Evolutionary conservation across 257 asterid genomes (phyloP).

Genomic region (Echium plantagineum): DNA sequence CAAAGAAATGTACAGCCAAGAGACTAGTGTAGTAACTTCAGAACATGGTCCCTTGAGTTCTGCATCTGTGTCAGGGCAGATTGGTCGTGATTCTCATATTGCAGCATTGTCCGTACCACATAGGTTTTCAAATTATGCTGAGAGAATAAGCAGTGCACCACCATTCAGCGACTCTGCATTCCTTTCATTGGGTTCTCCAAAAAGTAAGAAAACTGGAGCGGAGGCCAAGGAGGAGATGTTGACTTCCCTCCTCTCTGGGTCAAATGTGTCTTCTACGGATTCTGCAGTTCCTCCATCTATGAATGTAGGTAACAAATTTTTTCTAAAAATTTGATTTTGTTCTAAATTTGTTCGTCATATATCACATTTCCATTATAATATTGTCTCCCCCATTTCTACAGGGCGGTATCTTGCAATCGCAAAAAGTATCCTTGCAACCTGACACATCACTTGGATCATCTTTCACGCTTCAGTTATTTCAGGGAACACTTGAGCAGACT

Average conservation of each 20-base stretch:
- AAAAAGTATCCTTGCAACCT: constrained; percentile 25
- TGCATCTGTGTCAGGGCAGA: constrained; percentile 31
- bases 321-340: no score
- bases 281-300: constrained; percentile 29
- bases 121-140: constrained; percentile 83
- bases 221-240: constrained; percentile 78
- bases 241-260: constrained; percentile 51
- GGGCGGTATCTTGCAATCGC: constrained; percentile 51
- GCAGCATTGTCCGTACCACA: constrained; percentile 46
- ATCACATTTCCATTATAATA: neutral
- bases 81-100: constrained; percentile 49
- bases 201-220: constrained; percentile 79
- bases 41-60: constrained; percentile 36
- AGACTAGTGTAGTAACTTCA: constrained; percentile 33
- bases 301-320: constrained; percentile 40
- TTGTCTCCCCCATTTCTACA: constrained; percentile 21
- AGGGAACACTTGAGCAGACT: constrained; percentile 82
- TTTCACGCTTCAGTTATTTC: constrained; percentile 86
- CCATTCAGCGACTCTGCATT: constrained; percentile 49
- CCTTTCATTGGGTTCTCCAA: constrained; percentile 58
- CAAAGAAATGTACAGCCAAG: constrained; percentile 30
- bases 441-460: constrained; percentile 69
- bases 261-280: constrained; percentile 50
- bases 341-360: constrained; percentile 2
- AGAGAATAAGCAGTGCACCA: constrained; percentile 71